Percentiles rank a stretch among this genome's conserved stretches.
phyloP scores from a whole-genome alignment of 345 rosid genomes.

The Syzygium jambos region DNA sequence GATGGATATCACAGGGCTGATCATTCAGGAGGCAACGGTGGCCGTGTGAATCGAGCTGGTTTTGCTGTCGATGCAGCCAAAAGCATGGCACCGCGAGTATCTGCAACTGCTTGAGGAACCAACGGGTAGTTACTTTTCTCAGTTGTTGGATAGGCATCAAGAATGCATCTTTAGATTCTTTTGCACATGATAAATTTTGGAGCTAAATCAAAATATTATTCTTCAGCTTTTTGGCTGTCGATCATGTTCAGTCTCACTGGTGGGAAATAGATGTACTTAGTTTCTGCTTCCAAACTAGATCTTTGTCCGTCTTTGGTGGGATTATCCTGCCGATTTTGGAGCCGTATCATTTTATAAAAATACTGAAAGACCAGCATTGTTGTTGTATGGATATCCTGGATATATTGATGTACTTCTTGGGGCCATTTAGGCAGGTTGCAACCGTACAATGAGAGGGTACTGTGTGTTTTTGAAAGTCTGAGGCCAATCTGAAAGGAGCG shows the following conservation, averaged over 20 bases:
- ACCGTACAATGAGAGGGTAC: not conserved
- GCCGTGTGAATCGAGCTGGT: slow-evolving; percentile 37
- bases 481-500: not conserved
- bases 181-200: not conserved
- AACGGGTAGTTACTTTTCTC: not conserved
- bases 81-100: slow-evolving; percentile 29
- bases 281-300: not conserved
- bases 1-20: slow-evolving; percentile 53
- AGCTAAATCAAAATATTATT: not conserved
- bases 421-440: not conserved
- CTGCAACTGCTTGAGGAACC: slow-evolving; percentile 47
- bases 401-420: not conserved
- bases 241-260: not conserved
- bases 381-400: not conserved
- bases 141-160: not conserved
- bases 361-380: not conserved
- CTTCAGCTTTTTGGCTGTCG: not conserved
- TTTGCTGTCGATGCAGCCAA: slow-evolving; percentile 14
- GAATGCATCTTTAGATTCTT: not conserved
- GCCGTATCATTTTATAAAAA: not conserved
- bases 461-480: not conserved
- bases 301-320: not conserved
- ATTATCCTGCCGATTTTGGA: not conserved
- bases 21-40: slow-evolving; percentile 22
- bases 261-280: not conserved